phyloP scores from a whole-genome alignment of 495 filamentous ascomycete species.

The Mycothermus thermophilus region DNA sequence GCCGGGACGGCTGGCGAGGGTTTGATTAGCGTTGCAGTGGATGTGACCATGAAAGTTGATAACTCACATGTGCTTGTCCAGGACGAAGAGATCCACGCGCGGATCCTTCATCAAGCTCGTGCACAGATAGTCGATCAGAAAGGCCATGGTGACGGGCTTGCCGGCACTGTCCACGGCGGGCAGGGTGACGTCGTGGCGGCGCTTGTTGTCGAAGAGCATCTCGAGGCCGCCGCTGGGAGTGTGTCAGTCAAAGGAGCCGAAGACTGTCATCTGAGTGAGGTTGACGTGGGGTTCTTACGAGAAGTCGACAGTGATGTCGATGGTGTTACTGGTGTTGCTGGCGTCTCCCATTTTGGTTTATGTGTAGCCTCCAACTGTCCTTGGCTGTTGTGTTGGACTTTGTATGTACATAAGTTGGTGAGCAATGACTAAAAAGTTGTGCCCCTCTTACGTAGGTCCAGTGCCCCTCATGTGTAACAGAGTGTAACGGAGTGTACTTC shows the following conservation, averaged over 20 bases:
- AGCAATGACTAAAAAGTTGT: too few relatives aligned
- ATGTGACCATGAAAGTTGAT: background rate
- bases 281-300: constrained; percentile 13
- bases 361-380: too few relatives aligned
- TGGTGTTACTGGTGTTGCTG: too few relatives aligned
- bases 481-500: too few relatives aligned
- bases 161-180: constrained; percentile 47
- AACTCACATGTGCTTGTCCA: constrained; percentile 75
- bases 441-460: too few relatives aligned
- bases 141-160: constrained; percentile 52
- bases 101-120: constrained; percentile 70
- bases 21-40: background rate
- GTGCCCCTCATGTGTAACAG: too few relatives aligned
- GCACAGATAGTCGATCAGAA: constrained; percentile 68
- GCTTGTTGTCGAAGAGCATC: constrained; percentile 75
- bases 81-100: constrained; percentile 79
- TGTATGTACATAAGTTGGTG: too few relatives aligned
- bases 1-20: constrained; percentile 64
- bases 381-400: too few relatives aligned
- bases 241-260: constrained; percentile 4
- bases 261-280: constrained; percentile 1
- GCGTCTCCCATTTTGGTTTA: too few relatives aligned
- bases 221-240: constrained; percentile 74
- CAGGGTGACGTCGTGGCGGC: constrained; percentile 53
- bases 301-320: constrained; percentile 25